Percentiles rank a stretch among this genome's conserved stretches.
Conservation (phyloP, 805 yeast species). For the Nakazawaea ishiwadae region DNA sequence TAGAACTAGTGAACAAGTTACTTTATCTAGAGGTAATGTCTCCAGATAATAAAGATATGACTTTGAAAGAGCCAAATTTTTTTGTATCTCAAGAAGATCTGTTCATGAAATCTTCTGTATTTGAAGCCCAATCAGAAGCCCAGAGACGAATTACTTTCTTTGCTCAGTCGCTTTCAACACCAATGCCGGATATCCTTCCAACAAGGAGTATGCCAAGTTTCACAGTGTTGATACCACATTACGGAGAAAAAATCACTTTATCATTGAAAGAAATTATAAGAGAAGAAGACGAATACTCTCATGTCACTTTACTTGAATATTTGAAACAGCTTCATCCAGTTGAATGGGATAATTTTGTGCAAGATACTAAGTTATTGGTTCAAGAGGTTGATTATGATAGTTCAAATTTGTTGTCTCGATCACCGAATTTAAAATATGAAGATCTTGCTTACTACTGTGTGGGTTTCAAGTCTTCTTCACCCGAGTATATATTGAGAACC, state of each 20-base stretch:
- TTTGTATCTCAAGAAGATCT: constrained; percentile 80
- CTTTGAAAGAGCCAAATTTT: constrained; percentile 67
- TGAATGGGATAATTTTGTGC: constrained; percentile 54
- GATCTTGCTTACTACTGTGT: constrained; percentile 66
- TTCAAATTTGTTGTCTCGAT: constrained; percentile 1
- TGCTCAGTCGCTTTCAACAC: constrained; percentile 85
- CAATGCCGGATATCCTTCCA: constrained; percentile 70
- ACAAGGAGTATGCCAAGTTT: constrained; percentile 73
- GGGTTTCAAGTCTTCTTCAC: constrained; percentile 65
- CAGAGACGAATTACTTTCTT: constrained; percentile 80
- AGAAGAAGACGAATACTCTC: constrained; percentile 60
- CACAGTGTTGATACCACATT: constrained; percentile 84
- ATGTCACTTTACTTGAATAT: constrained; percentile 51
- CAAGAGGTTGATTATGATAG: constrained; percentile 31
- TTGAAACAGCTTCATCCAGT: constrained; percentile 50
- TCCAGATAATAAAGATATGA: constrained; percentile 31
- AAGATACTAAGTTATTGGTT: constrained; percentile 50
- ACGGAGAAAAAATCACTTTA: constrained; percentile 73
- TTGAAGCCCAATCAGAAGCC: constrained; percentile 68
- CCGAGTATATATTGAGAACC: constrained; percentile 63
- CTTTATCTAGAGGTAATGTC: constrained; percentile 47
- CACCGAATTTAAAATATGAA: constrained; percentile 20
- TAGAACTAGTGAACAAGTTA: constrained; percentile 66
- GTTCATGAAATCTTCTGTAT: constrained; percentile 46
- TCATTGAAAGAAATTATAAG: constrained; percentile 75